phyloP scores from a whole-genome alignment of 805 yeast species.

The Kazachstania viticola region DNA sequence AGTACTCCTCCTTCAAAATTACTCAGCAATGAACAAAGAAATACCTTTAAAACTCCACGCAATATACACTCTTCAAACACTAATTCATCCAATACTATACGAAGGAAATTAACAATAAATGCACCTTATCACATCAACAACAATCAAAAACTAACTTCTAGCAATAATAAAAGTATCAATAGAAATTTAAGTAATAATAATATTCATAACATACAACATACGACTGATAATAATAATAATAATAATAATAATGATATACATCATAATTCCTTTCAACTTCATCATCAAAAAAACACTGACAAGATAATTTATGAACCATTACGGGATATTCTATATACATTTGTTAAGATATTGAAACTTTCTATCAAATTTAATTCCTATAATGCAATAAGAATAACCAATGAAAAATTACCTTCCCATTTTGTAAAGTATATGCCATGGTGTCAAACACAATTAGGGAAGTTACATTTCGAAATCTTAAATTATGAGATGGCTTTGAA shows the following conservation, averaged over 20 bases:
- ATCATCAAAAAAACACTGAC: neutral
- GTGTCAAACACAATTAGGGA: conserved; percentile 71
- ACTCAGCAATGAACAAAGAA: conserved; percentile 7
- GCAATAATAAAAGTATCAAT: neutral
- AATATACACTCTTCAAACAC: conserved; percentile 1
- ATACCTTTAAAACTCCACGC: conserved; percentile 17
- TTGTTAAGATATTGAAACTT: conserved; percentile 12
- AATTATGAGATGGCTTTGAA: conserved; percentile 68
- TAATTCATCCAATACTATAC: neutral
- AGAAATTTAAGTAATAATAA: neutral
- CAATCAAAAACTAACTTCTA: neutral
- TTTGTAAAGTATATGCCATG: conserved; percentile 64
- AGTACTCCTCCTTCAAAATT: conserved; percentile 23
- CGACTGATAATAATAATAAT: neutral
- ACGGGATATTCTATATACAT: conserved; percentile 5
- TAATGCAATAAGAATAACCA: conserved; percentile 62
- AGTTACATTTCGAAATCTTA: conserved; percentile 76
- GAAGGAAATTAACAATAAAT: conserved; percentile 2
- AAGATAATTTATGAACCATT: no score
- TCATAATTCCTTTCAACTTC: no score
- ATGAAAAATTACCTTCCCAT: conserved; percentile 39
- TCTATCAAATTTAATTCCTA: conserved; percentile 54
- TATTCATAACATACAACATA: no score
- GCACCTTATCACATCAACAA: neutral
- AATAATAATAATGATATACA: neutral